Base-by-base conservation (phyloP, 23 red algal genomes). In the Agarophyton chilense region DNA sequence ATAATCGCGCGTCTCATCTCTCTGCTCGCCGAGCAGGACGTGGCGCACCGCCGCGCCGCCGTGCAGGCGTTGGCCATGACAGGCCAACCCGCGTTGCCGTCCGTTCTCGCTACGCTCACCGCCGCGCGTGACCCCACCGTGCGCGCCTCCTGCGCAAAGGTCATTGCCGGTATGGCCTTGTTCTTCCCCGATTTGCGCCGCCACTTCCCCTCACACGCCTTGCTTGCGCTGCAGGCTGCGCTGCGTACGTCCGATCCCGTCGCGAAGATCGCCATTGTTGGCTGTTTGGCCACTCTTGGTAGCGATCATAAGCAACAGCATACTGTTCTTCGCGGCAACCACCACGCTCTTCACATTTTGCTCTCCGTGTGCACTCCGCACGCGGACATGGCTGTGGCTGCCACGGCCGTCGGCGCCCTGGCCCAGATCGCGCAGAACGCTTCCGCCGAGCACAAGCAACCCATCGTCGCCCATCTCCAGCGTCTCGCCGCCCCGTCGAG, bases 41-140 rank as follows among this genome's bases (percentile, higher is more conserved):
- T 70, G 4, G 52, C 67, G 11, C 66, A 86, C 38, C 91, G 91
- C 44, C 80, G 91, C 22, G 54, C 80, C 2, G 91, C 91, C 3
- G 91, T 87, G n/a, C 91, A 94, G 43, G 62, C 91, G 29, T 82
- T 94, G 1, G 81, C 78, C 81, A 87, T 87, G 81, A 86, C 65
- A 26, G 91, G 91, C 43, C 28, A 41, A 34, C 79, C 63, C 17
- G 68, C 53, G 39, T 53, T 94, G 21, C 65, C 45, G 26, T 22
- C 81, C 10, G 19, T 94, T 31, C 26, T 79, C n/a, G 50, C n/a
- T 24, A 5, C 36, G 42, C 82, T 94, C 31, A 39, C 6, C 26
- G 25, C 39, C 50, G 62, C 70, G 17, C 0, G 34, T 13, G 65
- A 94, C 44, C 22, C 53, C 52, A 86, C 81, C 8, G 91, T 86